A percentile compares a stretch with the other conserved stretches of the same genome.
Conservation (phyloP, 306 rosid genomes). For the Lotus japonicus region DNA sequence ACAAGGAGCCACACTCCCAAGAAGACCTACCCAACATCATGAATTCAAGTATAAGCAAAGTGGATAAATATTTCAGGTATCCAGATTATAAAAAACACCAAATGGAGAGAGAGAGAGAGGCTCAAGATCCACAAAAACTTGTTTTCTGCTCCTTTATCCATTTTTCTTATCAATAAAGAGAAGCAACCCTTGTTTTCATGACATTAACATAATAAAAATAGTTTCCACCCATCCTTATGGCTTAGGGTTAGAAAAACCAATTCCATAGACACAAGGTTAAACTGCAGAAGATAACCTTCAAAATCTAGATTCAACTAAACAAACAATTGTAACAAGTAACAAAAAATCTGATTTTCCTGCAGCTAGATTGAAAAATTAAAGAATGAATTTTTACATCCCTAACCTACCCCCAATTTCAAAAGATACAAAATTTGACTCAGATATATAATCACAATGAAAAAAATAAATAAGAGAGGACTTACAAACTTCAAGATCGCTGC, state of each 20-base stretch:
- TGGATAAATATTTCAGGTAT: neutral
- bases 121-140: neutral
- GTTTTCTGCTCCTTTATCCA: neutral
- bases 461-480: slow-evolving; percentile 19
- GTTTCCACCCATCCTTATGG: neutral
- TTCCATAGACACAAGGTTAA: neutral
- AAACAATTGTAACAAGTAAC: neutral
- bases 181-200: neutral
- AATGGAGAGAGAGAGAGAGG: neutral
- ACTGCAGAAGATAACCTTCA: neutral
- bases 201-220: neutral
- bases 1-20: slow-evolving; percentile 96
- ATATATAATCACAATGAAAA: too few species aligned
- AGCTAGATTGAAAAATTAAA: neutral
- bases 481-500: slow-evolving; percentile 99
- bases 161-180: neutral
- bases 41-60: slow-evolving; percentile 7
- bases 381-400: neutral
- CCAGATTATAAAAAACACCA: neutral
- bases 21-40: slow-evolving; percentile 54
- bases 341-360: neutral
- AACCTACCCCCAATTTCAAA: neutral
- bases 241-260: neutral
- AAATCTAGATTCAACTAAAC: neutral
- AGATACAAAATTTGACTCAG: too few species aligned